Evolutionary conservation across 1,139 yeast species (phyloP).

Genomic region (Hyphopichia buzzinii): DNA sequence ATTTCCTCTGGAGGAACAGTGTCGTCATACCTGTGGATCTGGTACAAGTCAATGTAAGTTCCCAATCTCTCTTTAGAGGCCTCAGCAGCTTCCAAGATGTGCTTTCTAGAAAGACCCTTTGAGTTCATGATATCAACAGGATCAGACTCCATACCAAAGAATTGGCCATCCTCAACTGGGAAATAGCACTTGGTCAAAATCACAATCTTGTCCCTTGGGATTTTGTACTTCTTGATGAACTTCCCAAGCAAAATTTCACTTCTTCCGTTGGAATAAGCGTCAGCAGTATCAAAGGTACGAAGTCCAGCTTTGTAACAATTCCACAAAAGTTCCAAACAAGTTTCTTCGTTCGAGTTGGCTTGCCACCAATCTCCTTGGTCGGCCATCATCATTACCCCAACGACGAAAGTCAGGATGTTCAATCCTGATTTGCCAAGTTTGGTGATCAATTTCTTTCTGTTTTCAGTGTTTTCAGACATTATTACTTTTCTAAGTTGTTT

Average conservation of each 20-base stretch:
- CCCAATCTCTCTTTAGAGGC: constrained; percentile 50
- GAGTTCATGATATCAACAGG: constrained; percentile 15
- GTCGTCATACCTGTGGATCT: constrained; percentile 50
- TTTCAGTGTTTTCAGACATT: background rate
- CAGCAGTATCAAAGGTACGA: constrained; percentile 49
- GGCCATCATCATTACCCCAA: constrained; percentile 3
- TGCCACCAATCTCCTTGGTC: constrained; percentile 1
- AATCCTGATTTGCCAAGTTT: constrained; percentile 2
- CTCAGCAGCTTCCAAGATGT: constrained; percentile 50
- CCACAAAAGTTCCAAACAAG: constrained; percentile 34
- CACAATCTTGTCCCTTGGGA: constrained; percentile 11
- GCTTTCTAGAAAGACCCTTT: constrained; percentile 52
- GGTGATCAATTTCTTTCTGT: background rate
- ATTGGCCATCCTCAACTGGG: constrained; percentile 2
- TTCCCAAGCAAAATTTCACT: constrained; percentile 42
- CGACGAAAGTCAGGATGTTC: background rate
- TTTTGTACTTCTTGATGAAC: constrained; percentile 30
- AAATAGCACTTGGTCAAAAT: constrained; percentile 36
- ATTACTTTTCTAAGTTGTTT: too few species aligned
- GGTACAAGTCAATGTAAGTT: constrained; percentile 47
- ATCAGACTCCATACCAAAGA: background rate
- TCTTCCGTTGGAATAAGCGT: constrained; percentile 45
- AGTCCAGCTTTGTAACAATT: constrained; percentile 41
- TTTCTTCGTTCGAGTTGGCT: constrained; percentile 12
- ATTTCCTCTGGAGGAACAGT: constrained; percentile 40